Evolutionary conservation across 1,284 basidiomycete species (phyloP), one percentile per base, ranked within the genome.

Genomic region (Chalciporus sp.): DNA sequence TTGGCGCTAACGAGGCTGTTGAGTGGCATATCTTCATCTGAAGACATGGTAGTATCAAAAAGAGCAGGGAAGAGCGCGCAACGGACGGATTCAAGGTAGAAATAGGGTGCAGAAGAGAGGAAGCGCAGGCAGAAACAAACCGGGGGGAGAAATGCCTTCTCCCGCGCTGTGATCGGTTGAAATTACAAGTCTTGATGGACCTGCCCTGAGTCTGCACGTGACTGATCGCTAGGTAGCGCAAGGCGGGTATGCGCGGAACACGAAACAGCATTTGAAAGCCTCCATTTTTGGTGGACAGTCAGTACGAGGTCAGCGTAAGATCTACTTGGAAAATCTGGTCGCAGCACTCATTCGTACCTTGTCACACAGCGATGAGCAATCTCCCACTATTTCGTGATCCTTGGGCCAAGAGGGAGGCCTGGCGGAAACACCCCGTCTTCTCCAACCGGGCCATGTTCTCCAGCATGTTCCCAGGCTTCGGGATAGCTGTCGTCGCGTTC

Each of bases 381-480:
- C 78, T 77, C 46, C 88, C 88, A 42, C 75, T 94, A 52, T 95
- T 88, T 71, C 86, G 92, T 72, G 94, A 98, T 72, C 93, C 94
- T 50, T 97, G 94, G 95, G 92, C 92, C 20, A 94, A 92, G 76
- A 80, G 88, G 58, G 94, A 98, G 69, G 92, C 94, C 49, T 98
- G 94, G 94, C 83, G 94, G 66, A 94, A 88, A 74, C 85, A 85
- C 67, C 86, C 91, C 42, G 84, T 95, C 62, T 97, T 97, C 79
- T 82, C 84, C 56, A 92, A 87, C 64, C 83, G 87, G 52, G 82
- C 84, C 62, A 92, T 94, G 90, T 88, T 96, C 74, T 82, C 86
- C 64, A 90, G 83, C 76, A 72, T 95, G 62, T 94, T 97, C 74
- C 95, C 95, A 47, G 95, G 95, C 39, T 91, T 98, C 67, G 94